Base-by-base conservation (phyloP, 331 rosid species). In the Arachis monticola region DNA sequence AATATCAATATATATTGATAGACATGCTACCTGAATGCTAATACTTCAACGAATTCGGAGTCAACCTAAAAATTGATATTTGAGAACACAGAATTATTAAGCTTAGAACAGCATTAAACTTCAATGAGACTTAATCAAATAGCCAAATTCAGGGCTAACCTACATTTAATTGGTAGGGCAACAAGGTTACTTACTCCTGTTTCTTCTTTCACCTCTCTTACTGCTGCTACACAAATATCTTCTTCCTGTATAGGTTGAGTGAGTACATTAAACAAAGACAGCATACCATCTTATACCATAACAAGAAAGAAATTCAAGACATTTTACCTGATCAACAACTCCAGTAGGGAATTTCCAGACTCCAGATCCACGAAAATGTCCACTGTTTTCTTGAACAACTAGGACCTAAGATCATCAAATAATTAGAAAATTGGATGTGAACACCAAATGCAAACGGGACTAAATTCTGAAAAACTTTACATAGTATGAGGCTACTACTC, bases 311-410 rank as follows among this genome's bases (percentile, higher is more conserved):
- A 31, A 53, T 5, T 51, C 69, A n/a, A 61, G 46, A 56, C n/a
- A 48, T 74, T 74, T 60, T 69, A 89, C 97, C 90, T 92, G 85
- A 22, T 92, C 90, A 30, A 83, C 90, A 80, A 80, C 85, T 77
- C 97, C 97, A 3, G 97, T 92, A 32, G 97, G 96, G 47, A 86
- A 72, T 77, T 92, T 92, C 97, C 97, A 92, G 56, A 86, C 65
- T 12, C 92, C 93, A 41, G 67, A 77, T 30, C 89, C 85, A 32
- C 70, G 70, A 64, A 85, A 81, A 0, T 7, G 7, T 76, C 96
- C 96, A 22, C 70, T 65, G 70, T 83, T 92, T 78, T 92, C 97
- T 77, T 86, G 92, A 69, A 92, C 97, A 30, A 88, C 93, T 11
- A 92, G 79, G 67, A 92, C 85, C 97, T 92, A 27, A 62, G 48